phyloP scores from a whole-genome alignment of 2,329 filamentous ascomycete species.

The Metarhizium brunneum region DNA sequence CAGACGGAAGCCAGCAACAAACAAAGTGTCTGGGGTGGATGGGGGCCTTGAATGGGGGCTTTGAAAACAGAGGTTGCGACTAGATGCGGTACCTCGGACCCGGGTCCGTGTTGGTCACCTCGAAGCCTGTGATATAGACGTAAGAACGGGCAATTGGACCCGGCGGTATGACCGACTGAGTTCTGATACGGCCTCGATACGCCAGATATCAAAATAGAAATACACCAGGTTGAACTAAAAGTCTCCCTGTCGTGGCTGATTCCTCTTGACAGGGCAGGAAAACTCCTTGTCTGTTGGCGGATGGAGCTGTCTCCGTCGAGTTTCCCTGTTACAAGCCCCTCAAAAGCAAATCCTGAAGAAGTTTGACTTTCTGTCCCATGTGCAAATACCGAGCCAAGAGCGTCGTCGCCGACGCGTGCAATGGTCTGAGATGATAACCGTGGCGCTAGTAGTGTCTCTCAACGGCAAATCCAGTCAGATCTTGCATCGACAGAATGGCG shows the following conservation, averaged over 20 bases:
- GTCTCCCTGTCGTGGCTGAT: not conserved
- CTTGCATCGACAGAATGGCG: not conserved
- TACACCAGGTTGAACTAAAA: not conserved
- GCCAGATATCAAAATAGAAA: not conserved
- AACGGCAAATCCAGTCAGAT: not conserved
- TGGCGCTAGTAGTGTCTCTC: not conserved
- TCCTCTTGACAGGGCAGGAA: not conserved
- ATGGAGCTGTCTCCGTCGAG: not conserved
- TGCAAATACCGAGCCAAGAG: not conserved
- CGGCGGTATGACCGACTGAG: not conserved
- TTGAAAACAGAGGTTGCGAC: slow-evolving; percentile 4
- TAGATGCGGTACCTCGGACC: slow-evolving; percentile 3
- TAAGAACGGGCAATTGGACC: not conserved
- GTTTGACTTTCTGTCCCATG: not conserved
- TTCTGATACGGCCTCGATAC: not conserved
- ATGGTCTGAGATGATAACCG: not conserved
- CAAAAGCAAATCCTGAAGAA: too few species aligned
- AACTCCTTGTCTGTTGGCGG: not conserved
- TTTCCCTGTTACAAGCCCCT: not conserved
- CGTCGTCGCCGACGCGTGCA: not conserved
- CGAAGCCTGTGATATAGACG: slow-evolving; percentile 1
- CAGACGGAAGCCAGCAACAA: not conserved
- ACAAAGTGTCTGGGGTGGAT: slow-evolving; percentile 3
- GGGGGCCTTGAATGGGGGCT: slow-evolving; percentile 6
- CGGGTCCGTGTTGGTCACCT: not conserved